Base-by-base conservation (phyloP, 2,329 filamentous ascomycete genomes). In the Periglandula ipomoeae region DNA sequence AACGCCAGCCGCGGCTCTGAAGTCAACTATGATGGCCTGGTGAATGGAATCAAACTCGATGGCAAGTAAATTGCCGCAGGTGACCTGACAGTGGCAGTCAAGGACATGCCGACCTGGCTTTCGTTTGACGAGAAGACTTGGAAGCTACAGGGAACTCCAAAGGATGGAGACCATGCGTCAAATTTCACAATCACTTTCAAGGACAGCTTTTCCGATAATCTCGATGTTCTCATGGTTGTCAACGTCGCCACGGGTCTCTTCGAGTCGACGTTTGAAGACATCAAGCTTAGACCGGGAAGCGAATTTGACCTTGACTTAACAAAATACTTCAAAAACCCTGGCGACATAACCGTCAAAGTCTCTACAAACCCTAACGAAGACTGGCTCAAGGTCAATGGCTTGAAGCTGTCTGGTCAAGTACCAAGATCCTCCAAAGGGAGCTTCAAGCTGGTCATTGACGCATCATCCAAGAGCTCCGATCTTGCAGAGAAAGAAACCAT, bases 101-200 rank as follows among this genome's bases (percentile, higher is more conserved):
- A 75, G 1, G 66, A 75, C 23, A 61, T 81, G 11, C 87, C 89
- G 0, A 59, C 68, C 3, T 95, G 89, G 89, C 63, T 94, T 23
- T 68, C 69, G 0, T 77, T 93, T 47, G 74, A 93, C 57, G 67
- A 74, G 2, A 57, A 67, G 8, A 82, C 80, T 0, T 76, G 89
- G 60, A 68, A 67, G 1, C 65, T 95, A 6, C 73, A 67, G 27
- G 89, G 89, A 2, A 84, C 68, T 1, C 80, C 85, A 3, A 79
- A 82, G 0, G 59, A 70, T n/a, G 68, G 71, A 45, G 76, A 79
- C 3, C 69, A 71, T 44, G 78, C 81, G 4, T 71, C 76, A 24
- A 84, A 84, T 55, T 74, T 91, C 42, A 80, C 74, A 1, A 67
- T 89, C 32, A 73, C 68, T 11, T 81, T 81, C 9, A 72, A 66